Percentiles rank a stretch among this genome's conserved stretches.
phyloP scores from a whole-genome alignment of 2,329 filamentous ascomycete species.

The Colletotrichum lini region DNA sequence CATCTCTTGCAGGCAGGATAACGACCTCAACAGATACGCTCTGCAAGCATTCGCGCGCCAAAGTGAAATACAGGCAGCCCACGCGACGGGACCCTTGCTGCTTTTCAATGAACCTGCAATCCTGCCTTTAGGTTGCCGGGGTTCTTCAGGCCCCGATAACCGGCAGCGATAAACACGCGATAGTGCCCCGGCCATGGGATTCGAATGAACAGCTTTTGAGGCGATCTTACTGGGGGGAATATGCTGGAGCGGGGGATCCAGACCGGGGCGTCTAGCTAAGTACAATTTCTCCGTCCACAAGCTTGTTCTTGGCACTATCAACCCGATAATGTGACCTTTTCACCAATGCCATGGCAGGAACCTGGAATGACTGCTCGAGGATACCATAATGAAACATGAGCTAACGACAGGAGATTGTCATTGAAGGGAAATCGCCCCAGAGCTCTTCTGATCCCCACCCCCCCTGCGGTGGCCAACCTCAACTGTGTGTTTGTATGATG shows the following conservation, averaged over 20 bases:
- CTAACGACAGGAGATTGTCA: not conserved
- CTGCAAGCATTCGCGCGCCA: slow-evolving; percentile 26
- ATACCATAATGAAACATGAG: slow-evolving; percentile 8
- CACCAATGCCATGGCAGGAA: slow-evolving; percentile 3
- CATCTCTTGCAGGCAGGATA: not conserved
- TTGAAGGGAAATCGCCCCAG: slow-evolving; percentile 10
- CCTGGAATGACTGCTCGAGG: not conserved
- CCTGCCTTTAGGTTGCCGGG: slow-evolving; percentile 15
- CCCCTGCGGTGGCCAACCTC: not conserved
- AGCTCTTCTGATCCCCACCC: not conserved
- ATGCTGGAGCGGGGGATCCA: slow-evolving; percentile 15
- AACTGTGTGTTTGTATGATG: not conserved
- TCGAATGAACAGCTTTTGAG: slow-evolving; percentile 15
- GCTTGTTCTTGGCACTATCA: slow-evolving; percentile 32
- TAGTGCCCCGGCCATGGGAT: slow-evolving; percentile 17
- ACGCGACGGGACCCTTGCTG: slow-evolving; percentile 10
- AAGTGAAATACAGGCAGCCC: slow-evolving; percentile 22
- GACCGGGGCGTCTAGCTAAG: slow-evolving; percentile 21
- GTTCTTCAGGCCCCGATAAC: not conserved
- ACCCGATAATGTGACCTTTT: slow-evolving; percentile 25
- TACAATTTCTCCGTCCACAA: slow-evolving; percentile 38
- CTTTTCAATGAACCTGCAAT: not conserved
- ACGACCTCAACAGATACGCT: not conserved
- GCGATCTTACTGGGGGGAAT: slow-evolving; percentile 29
- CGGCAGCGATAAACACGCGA: not conserved